Conservation (phyloP, 352 stramenopile genomes). For the Globisporangium heterothallicum region DNA sequence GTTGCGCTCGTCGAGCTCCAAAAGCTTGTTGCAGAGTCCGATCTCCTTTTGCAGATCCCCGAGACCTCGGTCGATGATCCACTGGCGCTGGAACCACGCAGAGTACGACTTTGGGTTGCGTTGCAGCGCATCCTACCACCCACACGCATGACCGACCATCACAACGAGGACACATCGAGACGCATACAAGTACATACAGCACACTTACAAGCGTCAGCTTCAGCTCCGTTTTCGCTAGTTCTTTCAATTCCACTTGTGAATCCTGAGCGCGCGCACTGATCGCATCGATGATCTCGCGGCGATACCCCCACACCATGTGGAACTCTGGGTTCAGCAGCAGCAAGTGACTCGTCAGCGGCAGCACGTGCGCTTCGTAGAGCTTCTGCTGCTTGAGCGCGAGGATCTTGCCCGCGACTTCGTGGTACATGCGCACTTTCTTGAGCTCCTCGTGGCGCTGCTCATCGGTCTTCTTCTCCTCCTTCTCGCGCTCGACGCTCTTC, state of each 20-base stretch:
- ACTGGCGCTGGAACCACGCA: constrained; percentile 88
- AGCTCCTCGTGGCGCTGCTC: constrained; percentile 57
- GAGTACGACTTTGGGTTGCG: constrained; percentile 97
- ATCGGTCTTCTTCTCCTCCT: constrained; percentile 60
- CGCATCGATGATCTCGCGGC: constrained; percentile 86
- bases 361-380: constrained; percentile 38
- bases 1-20: constrained; percentile 95
- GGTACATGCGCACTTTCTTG: constrained; percentile 65
- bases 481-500: constrained; percentile 71
- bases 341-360: constrained; percentile 90
- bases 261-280: constrained; percentile 23
- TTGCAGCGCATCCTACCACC: constrained; percentile 83
- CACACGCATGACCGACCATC: not conserved
- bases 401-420: constrained; percentile 70
- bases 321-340: constrained; percentile 96
- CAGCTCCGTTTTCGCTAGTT: constrained; percentile 83
- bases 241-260: constrained; percentile 21
- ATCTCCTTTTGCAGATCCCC: constrained; percentile 72
- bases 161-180: not conserved
- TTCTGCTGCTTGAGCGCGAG: constrained; percentile 53
- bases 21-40: constrained; percentile 60
- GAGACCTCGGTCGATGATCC: constrained; percentile 71
- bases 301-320: constrained; percentile 96
- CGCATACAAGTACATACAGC: not conserved
- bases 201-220: constrained; percentile 68